Base-by-base conservation (phyloP, 768 basidiomycete species). In the Glaciozyma martinii region DNA sequence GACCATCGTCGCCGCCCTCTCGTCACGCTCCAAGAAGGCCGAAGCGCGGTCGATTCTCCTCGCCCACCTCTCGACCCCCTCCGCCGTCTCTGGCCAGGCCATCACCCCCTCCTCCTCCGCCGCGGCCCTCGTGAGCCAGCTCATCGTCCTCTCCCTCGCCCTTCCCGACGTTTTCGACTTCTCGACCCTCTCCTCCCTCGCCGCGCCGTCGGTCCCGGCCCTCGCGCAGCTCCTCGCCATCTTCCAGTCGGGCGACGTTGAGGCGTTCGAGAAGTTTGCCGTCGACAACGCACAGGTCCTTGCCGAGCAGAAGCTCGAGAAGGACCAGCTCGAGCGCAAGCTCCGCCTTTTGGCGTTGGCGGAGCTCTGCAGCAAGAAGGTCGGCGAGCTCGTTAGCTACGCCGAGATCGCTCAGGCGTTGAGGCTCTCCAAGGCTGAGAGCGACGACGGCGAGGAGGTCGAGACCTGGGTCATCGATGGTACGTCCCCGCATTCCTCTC, bases 401-500 rank as follows among this genome's bases (percentile, higher is more conserved):
- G 75, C 82, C 15, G 82, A 80, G 71, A 83, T 93, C 44, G 85
- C 86, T 1, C 79, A 83, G 33, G 80, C 82, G 18, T 77, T 92
- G 52, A 82, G 88, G 68, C 25, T 63, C 19, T 16, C 33, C 15
- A 29, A 32, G 18, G 42, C 10, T 0, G 83, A 89, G 12, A 81
- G 84, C 30, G 68, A 66, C 33, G 68, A 66, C 23, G 66, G 76
- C 27, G 78, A 81, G 30, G 80, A 88, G 65, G 88, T 92, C 33
- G 90, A 92, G 75, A 85, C 82, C 72, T 91, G 89, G 88, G 84
- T 85, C 47, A 91, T 92, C 67, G 88, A 91, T 77, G 85, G 89
- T 90, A 73, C 66, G 80, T 68, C 18, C 37, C 54, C 61, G 12
- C 30, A 60, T 12, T 25, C 59, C 53, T 42, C 40, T 54, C 25